Conservation (phyloP, 2,329 filamentous ascomycete species). For the Furcasterigmium furcatum region DNA sequence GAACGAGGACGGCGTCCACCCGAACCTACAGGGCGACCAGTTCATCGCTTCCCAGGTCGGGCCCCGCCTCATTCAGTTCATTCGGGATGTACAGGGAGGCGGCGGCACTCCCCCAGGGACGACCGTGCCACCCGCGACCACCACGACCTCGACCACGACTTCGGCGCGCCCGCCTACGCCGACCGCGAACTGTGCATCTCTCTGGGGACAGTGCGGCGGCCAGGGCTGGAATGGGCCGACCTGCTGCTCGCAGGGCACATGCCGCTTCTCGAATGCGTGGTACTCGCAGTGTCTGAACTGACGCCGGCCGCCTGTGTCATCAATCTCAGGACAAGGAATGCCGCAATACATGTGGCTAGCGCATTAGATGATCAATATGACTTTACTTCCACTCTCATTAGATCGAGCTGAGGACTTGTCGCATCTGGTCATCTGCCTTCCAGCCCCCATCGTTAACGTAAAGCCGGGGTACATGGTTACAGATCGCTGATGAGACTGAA, state of each 20-base stretch:
- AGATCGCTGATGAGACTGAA: too few species aligned
- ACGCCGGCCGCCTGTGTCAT: too few species aligned
- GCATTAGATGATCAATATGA: too few species aligned
- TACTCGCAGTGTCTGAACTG: slow-evolving; percentile 61
- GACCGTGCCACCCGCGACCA: not conserved
- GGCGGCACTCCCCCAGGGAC: not conserved
- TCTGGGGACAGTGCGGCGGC: slow-evolving; percentile 20
- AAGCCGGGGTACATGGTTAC: too few species aligned
- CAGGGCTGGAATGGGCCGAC: slow-evolving; percentile 17
- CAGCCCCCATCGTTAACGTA: too few species aligned
- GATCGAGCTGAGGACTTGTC: too few species aligned
- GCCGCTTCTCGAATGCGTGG: slow-evolving; percentile 19
- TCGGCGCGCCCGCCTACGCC: not conserved
- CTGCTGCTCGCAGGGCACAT: slow-evolving; percentile 16
- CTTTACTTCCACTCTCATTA: too few species aligned
- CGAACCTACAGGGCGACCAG: slow-evolving; percentile 29
- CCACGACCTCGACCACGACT: not conserved
- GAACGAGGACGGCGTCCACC: slow-evolving; percentile 36
- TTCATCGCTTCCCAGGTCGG: slow-evolving; percentile 26
- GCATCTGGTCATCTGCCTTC: too few species aligned
- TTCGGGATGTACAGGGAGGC: not conserved
- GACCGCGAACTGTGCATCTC: not conserved
- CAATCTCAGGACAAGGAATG: too few species aligned
- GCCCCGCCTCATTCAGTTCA: too few species aligned
- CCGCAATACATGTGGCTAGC: too few species aligned